Percentiles rank a stretch among this genome's conserved stretches.
These are phyloP conservation scores for Rhizophora apiculata DNA, from an alignment of 345 rosid species.

Conservation along the genomic window DNA sequence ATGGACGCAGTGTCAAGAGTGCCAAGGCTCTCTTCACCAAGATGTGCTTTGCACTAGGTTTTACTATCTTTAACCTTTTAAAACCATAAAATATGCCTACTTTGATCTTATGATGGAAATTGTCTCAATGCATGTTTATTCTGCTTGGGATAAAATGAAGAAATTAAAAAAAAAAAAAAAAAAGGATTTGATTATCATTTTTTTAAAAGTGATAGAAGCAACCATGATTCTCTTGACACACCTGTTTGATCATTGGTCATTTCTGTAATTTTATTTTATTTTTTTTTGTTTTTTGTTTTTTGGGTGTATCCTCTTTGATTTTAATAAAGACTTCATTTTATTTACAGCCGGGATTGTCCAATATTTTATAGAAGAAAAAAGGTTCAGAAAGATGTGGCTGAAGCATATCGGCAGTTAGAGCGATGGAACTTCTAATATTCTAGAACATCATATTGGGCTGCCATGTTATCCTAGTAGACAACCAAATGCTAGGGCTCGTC, in stretches of 20 bases:
- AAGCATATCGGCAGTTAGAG: slow-evolving; percentile 72
- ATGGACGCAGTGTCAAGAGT: slow-evolving; percentile 98
- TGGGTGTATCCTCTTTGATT: neutral
- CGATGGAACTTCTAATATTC: slow-evolving; percentile 66
- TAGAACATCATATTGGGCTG: too few relatives aligned
- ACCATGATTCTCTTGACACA: neutral
- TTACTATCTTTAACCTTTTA: slow-evolving; percentile 6
- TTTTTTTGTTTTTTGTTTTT: neutral
- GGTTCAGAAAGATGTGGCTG: slow-evolving; percentile 93
- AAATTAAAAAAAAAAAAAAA: neutral
- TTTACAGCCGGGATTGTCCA: slow-evolving; percentile 89
- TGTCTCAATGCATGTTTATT: neutral
- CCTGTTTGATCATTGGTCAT: neutral
- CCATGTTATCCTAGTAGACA: too few relatives aligned
- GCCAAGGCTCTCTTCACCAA: slow-evolving; percentile 99
- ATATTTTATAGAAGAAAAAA: slow-evolving; percentile 95
- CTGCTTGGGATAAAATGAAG: neutral
- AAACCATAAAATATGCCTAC: neutral
- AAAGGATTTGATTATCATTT: neutral
- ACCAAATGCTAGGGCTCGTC: too few relatives aligned
- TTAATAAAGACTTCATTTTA: neutral
- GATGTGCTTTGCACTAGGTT: slow-evolving; percentile 97
- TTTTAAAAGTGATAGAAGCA: neutral
- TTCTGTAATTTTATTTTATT: neutral
- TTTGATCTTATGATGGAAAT: neutral